Evolutionary conservation across 2,329 filamentous ascomycete species (phyloP), one percentile per base, ranked within the genome.

Genomic region (Dothideomycetidae sp.): DNA sequence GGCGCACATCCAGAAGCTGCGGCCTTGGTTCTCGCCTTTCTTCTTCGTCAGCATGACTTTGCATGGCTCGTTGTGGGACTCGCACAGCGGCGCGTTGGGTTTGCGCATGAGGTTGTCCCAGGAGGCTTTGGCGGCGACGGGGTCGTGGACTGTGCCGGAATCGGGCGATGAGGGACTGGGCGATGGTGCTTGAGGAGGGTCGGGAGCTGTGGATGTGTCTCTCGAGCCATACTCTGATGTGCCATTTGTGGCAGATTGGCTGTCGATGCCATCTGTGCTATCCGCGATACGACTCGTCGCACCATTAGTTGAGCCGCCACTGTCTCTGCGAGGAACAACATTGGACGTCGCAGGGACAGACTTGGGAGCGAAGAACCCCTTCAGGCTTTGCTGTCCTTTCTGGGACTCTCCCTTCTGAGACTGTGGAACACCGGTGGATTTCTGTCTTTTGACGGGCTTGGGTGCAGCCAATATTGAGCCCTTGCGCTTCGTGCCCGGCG

Each of bases 21-120:
- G 60, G 0, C 75, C 75, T 45, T 68, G 78, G 51, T 96, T 98
- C 44, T 82, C 63, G 1, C 90, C 90, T 1, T 83, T 68, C 53
- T 96, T 96, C 62, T 88, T 94, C 1, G 86, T 93, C 12, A 77
- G 70, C 36, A 88, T 63, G 46, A 70, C 82, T 45, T 85, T 81
- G 57, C 90, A 96, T 2, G 82, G 80, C 49, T 96, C 86, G 37
- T 75, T 67, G 52, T 98, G 90, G 33, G 63, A 61, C 48, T 94
- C 85, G 53, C 90, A 98, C 40, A 70, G 71, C 1, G 90, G 90
- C 1, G 73, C 67, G 1, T 73, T 62, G 40, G 80, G 76, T 55
- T 79, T 84, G 11, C 77, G 73, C 44, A 96, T 77, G 10, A 96
- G 66, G 53, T 79, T 85, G 3, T 75, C 77, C 90, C 90, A 96